These are phyloP conservation scores for Calonectria hawksworthii DNA, from an alignment of 2,329 filamentous ascomycete genomes.

Conservation along the genomic window DNA sequence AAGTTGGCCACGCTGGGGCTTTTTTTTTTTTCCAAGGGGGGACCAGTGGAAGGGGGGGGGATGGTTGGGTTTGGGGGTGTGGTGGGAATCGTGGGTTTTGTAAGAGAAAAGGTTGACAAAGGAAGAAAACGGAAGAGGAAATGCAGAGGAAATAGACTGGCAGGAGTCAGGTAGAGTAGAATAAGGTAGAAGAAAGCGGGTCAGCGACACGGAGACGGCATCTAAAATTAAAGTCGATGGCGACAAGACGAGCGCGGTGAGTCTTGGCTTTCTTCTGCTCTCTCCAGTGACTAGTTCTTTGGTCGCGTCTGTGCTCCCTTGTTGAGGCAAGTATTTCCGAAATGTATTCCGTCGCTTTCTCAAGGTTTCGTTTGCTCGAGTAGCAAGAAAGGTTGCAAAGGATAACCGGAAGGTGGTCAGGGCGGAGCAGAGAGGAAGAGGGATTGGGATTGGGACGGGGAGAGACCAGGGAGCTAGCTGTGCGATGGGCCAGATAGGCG, in stretches of 20 bases:
- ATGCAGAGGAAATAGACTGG: conserved; percentile 26
- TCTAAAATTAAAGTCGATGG: conserved; percentile 37
- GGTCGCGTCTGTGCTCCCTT: neutral
- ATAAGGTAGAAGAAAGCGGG: conserved; percentile 38
- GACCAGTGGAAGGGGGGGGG: conserved; percentile 12
- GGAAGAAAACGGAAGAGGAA: conserved; percentile 26
- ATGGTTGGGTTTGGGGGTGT: conserved; percentile 1
- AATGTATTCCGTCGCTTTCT: neutral
- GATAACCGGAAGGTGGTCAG: neutral
- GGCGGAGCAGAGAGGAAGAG: neutral
- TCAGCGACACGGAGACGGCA: conserved; percentile 38
- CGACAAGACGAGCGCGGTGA: neutral
- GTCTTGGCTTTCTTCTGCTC: neutral
- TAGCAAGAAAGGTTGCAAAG: neutral
- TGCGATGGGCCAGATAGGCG: neutral
- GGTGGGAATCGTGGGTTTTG: conserved; percentile 20
- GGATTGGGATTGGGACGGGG: neutral
- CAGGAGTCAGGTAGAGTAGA: conserved; percentile 22
- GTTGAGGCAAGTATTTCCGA: neutral
- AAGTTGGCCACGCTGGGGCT: conserved; percentile 6
- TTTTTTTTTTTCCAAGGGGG: conserved; percentile 9
- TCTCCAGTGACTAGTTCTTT: neutral
- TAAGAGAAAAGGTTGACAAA: conserved; percentile 21
- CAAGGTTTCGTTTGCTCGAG: neutral
- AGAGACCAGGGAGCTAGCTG: neutral